A percentile compares a stretch with the other conserved stretches of the same genome.
These are phyloP conservation scores for Delonix regia DNA, from an alignment of 306 rosid genomes.

Conservation along the genomic window DNA sequence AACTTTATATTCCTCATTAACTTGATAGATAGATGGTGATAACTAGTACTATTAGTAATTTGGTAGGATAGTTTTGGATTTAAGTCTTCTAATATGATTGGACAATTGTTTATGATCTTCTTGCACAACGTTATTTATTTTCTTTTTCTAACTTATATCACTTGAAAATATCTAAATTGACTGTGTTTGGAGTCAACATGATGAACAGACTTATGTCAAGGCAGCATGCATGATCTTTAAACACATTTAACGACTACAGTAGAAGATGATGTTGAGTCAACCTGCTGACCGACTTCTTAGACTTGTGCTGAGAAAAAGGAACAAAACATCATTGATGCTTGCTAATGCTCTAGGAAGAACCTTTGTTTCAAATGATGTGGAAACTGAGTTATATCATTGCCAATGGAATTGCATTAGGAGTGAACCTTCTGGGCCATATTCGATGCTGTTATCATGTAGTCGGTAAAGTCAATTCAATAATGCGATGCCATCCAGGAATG, in stretches of 20 bases:
- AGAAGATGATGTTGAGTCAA: neutral
- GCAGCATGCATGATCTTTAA: neutral
- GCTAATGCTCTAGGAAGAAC: neutral
- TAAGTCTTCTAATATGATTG: too few relatives aligned
- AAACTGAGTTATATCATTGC: neutral
- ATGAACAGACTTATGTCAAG: too few relatives aligned
- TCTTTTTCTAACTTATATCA: too few relatives aligned
- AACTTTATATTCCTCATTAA: too few relatives aligned
- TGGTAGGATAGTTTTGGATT: too few relatives aligned
- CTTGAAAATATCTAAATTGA: too few relatives aligned
- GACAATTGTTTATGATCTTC: too few relatives aligned
- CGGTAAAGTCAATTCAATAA: constrained; percentile 16
- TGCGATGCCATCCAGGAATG: neutral
- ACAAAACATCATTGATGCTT: neutral
- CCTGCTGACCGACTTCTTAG: neutral
- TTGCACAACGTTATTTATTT: too few relatives aligned
- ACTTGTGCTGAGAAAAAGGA: neutral
- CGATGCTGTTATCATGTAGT: neutral
- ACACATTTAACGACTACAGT: neutral
- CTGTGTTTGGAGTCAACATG: too few relatives aligned
- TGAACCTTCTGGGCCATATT: neutral
- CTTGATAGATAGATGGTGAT: too few relatives aligned
- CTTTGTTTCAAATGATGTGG: neutral
- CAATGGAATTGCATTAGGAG: neutral
- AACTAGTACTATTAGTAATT: too few relatives aligned